Evolutionary conservation across 2,329 filamentous ascomycete species (phyloP), one percentile per base, ranked within the genome.

Genomic region (Sarocladium oryzae): DNA sequence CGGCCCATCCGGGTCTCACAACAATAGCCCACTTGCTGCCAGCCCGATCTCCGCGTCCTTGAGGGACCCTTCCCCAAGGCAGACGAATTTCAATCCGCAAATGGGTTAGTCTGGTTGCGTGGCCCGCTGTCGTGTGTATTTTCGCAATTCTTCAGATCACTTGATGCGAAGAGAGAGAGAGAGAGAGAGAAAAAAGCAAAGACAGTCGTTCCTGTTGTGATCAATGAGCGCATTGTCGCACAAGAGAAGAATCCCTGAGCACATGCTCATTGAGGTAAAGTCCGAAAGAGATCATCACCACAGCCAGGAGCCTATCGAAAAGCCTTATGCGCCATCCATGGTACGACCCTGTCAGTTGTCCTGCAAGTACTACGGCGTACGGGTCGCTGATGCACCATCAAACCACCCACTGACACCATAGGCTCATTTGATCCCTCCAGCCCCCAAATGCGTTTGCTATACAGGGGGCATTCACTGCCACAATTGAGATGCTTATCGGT

Each of bases 231-330:
- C 21, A 26, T n/a, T 16, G 40, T 45, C n/a, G n/a, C 40, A 45
- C 40, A 26, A 30, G 7, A 18, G n/a, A 4, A 15, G 13, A n/a
- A 9, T 4, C 16, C 37, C 16, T 40, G 37, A 7, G 21, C 20
- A 9, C 6, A 6, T 20, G 40, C 5, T 23, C 40, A 26, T n/a
- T 43, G 21, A 30, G 20, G 26, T 23, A 48, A 26, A 48, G 28
- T n/a, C 24, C 43, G 21, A 33, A 13, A n/a, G n/a, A 32, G 24
- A 21, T 48, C 43, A 48, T 33, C 28, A n/a, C 28, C 28, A 16
- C 28, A 33, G 16, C 43, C 28, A 48, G 43, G 43, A 48, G 43
- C 43, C 43, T 48, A 48, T 48, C 43, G 43, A 48, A 48, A 48
- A 32, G 43, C 43, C 43, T 48, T 48, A 26, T 26, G 43, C 43